A percentile compares a stretch with the other conserved stretches of the same genome.
Conservation (phyloP, 805 yeast genomes). For the Zygoascus ofunaensis region DNA sequence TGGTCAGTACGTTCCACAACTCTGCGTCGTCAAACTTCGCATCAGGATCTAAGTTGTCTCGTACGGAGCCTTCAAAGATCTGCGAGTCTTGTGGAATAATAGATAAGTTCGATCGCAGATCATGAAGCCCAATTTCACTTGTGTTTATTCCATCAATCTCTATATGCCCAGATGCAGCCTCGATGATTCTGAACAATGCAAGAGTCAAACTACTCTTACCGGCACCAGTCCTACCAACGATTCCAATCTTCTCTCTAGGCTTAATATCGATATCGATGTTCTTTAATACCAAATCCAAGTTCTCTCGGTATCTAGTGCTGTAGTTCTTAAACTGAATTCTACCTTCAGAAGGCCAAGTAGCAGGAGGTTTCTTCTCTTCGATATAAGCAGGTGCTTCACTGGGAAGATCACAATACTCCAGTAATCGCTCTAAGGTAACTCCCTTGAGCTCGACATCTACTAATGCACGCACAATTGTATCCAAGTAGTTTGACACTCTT, state of each 20-base stretch:
- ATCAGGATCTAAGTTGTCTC: slow-evolving; percentile 59
- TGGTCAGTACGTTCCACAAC: slow-evolving; percentile 49
- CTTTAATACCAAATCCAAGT: slow-evolving; percentile 63
- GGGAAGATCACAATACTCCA: slow-evolving; percentile 27
- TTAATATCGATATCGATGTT: slow-evolving; percentile 53
- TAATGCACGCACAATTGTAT: slow-evolving; percentile 86
- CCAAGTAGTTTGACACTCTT: slow-evolving; percentile 75
- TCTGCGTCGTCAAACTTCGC: slow-evolving; percentile 37
- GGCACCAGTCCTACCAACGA: slow-evolving; percentile 83
- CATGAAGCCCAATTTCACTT: slow-evolving; percentile 43
- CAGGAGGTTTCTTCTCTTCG: slow-evolving; percentile 54
- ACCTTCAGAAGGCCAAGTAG: slow-evolving; percentile 64
- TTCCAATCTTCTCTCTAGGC: slow-evolving; percentile 73
- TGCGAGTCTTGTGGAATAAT: slow-evolving; percentile 69
- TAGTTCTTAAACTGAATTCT: slow-evolving; percentile 55
- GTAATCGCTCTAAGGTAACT: slow-evolving; percentile 65
- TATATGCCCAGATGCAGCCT: slow-evolving; percentile 42
- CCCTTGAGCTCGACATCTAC: slow-evolving; percentile 90
- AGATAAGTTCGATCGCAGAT: slow-evolving; percentile 47
- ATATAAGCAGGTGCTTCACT: slow-evolving; percentile 63
- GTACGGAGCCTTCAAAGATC: slow-evolving; percentile 51
- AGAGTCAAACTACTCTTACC: slow-evolving; percentile 83
- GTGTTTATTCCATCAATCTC: slow-evolving; percentile 49
- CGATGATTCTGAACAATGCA: slow-evolving; percentile 54
- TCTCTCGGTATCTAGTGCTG: slow-evolving; percentile 59